These are phyloP conservation scores for Zymoseptoria pseudotritici DNA, from an alignment of 2,329 filamentous ascomycete species.

Conservation along the genomic window DNA sequence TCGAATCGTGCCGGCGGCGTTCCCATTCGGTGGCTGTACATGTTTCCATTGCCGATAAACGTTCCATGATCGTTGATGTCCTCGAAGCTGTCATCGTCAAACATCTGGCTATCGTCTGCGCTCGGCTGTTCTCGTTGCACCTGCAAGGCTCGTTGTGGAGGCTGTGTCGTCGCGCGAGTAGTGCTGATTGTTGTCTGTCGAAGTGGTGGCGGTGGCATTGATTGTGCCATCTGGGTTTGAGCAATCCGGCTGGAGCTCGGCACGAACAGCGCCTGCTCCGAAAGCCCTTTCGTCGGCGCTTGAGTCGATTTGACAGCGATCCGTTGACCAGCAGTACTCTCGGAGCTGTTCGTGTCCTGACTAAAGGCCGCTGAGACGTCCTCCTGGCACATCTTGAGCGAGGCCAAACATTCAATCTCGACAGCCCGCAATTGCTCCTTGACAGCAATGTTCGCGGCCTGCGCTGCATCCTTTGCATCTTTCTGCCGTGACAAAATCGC, in stretches of 20 bases:
- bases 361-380: constrained; percentile 16
- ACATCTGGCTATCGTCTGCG: constrained; percentile 2
- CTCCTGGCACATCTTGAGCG: constrained; percentile 17
- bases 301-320: constrained; percentile 27
- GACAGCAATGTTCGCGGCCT: constrained; percentile 20
- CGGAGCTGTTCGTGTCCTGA: constrained; percentile 2
- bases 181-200: constrained; percentile 1
- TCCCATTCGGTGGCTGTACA: constrained; percentile 33
- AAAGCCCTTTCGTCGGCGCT: constrained; percentile 3
- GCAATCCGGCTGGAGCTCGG: constrained; percentile 26
- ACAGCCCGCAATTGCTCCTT: constrained; percentile 18
- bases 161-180: constrained; percentile 1
- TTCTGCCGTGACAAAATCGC: constrained; percentile 18
- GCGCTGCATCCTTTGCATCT: constrained; percentile 11
- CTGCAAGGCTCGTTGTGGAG: neutral
- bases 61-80: constrained; percentile 22
- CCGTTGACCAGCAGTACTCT: constrained; percentile 1
- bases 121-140: neutral
- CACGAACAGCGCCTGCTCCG: constrained; percentile 2
- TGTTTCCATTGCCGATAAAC: constrained; percentile 19
- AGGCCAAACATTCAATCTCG: constrained; percentile 20
- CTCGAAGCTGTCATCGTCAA: constrained; percentile 17
- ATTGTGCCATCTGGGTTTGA: constrained; percentile 25
- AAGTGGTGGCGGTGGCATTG: constrained; percentile 11
- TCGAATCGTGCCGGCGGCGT: constrained; percentile 26